These are phyloP conservation scores for Nymphaea thermarum DNA, from an alignment of 164 flowering plant species.

Conservation along the genomic window DNA sequence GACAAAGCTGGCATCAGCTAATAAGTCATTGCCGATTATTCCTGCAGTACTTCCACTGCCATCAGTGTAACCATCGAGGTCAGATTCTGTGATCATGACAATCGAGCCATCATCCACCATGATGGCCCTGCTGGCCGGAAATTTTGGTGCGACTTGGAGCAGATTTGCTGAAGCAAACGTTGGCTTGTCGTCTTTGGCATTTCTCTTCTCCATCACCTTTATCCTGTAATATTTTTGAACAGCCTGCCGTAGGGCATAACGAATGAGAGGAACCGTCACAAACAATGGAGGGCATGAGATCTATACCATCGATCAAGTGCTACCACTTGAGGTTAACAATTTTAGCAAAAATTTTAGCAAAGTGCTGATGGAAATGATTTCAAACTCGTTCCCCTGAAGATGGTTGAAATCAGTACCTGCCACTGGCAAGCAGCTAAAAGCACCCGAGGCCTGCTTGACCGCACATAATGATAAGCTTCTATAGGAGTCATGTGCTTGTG, in stretches of 20 bases:
- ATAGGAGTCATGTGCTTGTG: conserved; percentile 76
- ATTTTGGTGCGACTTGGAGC: not conserved
- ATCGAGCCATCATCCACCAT: conserved; percentile 51
- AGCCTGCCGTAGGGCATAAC: conserved; percentile 33
- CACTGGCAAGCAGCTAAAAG: conserved; percentile 77
- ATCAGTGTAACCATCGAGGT: conserved; percentile 64
- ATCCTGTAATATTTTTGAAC: conserved; percentile 48
- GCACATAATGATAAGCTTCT: conserved; percentile 54
- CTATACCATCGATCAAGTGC: too few relatives aligned
- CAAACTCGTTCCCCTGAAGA: too few relatives aligned
- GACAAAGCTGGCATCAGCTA: conserved; percentile 48
- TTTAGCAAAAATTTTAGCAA: too few relatives aligned
- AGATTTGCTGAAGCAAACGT: not conserved
- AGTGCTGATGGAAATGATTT: too few relatives aligned
- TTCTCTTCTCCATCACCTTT: conserved; percentile 18
- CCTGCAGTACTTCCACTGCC: conserved; percentile 5
- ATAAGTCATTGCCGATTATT: conserved; percentile 24
- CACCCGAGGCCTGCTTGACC: conserved; percentile 71
- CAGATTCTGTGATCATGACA: conserved; percentile 59
- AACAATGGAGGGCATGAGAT: too few relatives aligned
- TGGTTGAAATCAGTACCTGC: conserved; percentile 34
- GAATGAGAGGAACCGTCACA: not conserved
- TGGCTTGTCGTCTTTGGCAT: not conserved
- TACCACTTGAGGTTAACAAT: too few relatives aligned
- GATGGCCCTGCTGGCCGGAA: not conserved